Evolutionary conservation across 768 basidiomycete species (phyloP).

Genomic region (Gelatoporia subvermispora): DNA sequence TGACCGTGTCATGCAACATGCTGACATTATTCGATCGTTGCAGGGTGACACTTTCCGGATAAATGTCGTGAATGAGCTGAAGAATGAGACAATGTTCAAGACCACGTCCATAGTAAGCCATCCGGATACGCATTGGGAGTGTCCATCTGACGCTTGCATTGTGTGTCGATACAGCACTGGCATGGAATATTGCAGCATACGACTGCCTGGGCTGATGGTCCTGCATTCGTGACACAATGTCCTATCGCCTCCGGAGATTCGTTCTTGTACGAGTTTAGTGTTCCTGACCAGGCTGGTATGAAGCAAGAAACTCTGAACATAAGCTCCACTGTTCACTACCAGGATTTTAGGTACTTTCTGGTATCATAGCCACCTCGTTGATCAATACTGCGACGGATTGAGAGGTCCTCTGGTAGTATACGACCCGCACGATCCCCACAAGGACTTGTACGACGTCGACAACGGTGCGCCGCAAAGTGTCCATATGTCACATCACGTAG

Average conservation of each 20-base stretch:
- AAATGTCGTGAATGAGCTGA: constrained; percentile 9
- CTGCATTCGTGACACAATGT: constrained; percentile 37
- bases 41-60: constrained; percentile 20
- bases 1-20: background rate
- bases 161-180: constrained; percentile 26
- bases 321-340: background rate
- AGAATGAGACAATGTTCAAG: constrained; percentile 9
- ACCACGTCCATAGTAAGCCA: constrained; percentile 7
- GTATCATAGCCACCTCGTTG: constrained; percentile 43
- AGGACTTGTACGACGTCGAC: constrained; percentile 39
- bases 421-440: constrained; percentile 33
- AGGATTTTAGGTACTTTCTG: constrained; percentile 34
- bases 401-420: constrained; percentile 42
- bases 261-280: constrained; percentile 31
- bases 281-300: constrained; percentile 17
- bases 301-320: background rate
- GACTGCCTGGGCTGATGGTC: constrained; percentile 40
- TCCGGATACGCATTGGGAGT: too few relatives aligned
- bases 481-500: background rate
- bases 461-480: constrained; percentile 27
- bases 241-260: constrained; percentile 29
- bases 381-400: constrained; percentile 54
- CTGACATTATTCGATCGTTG: too few relatives aligned
- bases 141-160: background rate
- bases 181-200: constrained; percentile 42